Percentiles rank a stretch among this genome's conserved stretches.
phyloP scores from a whole-genome alignment of 2,329 filamentous ascomycete genomes.

The Lasiodiplodia gonubiensis region DNA sequence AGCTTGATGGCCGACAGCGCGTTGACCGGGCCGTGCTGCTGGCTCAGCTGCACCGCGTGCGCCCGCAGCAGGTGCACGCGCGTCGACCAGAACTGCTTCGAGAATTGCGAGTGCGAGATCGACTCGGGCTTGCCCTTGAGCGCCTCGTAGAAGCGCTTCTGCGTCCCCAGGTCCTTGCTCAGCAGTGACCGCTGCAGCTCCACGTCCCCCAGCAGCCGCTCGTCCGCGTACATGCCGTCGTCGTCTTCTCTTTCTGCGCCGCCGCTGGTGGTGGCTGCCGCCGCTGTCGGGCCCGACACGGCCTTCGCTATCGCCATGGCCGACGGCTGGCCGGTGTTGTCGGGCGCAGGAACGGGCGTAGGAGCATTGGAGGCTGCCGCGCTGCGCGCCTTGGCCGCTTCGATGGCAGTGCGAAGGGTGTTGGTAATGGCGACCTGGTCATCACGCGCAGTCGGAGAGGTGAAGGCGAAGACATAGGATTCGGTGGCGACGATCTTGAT shows the following conservation, averaged over 20 bases:
- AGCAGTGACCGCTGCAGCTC: slow-evolving; percentile 87
- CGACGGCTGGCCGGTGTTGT: slow-evolving; percentile 61
- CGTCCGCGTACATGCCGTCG: slow-evolving; percentile 80
- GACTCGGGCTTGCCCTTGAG: slow-evolving; percentile 82
- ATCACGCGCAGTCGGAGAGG: slow-evolving; percentile 75
- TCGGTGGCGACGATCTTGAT: slow-evolving; percentile 83
- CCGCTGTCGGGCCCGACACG: slow-evolving; percentile 55
- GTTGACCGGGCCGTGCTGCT: slow-evolving; percentile 90
- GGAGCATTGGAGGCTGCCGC: slow-evolving; percentile 46
- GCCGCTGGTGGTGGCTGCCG: slow-evolving; percentile 54
- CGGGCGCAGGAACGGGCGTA: slow-evolving; percentile 36
- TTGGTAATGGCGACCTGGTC: slow-evolving; percentile 89
- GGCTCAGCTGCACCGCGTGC: slow-evolving; percentile 85
- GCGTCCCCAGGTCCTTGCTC: slow-evolving; percentile 75
- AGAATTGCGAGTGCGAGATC: slow-evolving; percentile 80
- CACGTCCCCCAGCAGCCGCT: slow-evolving; percentile 75
- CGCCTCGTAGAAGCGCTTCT: slow-evolving; percentile 86
- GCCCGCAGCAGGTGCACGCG: slow-evolving; percentile 84
- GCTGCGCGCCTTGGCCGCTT: slow-evolving; percentile 63
- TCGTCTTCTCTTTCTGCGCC: slow-evolving; percentile 48
- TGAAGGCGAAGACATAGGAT: slow-evolving; percentile 88
- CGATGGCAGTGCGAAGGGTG: slow-evolving; percentile 77
- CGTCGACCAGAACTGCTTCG: slow-evolving; percentile 92
- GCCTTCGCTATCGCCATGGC: slow-evolving; percentile 81
- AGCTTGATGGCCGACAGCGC: slow-evolving; percentile 90